These are phyloP conservation scores for Clathrus columnatus DNA, from an alignment of 768 basidiomycete genomes.

Conservation along the genomic window DNA sequence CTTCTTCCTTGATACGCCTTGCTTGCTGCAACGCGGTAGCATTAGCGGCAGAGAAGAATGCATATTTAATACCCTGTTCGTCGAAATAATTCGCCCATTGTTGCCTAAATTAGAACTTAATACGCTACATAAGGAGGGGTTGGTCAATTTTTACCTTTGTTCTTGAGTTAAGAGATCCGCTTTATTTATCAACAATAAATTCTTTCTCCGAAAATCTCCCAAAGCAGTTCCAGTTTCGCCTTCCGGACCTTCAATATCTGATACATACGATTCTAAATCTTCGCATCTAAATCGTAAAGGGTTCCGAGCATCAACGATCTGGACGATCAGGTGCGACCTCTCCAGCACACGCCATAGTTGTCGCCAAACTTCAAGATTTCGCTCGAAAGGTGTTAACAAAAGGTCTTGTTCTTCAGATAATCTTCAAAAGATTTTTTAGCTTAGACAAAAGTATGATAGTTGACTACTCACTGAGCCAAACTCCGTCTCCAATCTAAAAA, in stretches of 20 bases:
- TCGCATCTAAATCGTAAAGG: conserved; percentile 86
- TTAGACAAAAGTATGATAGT: neutral
- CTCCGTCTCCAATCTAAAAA: conserved; percentile 93
- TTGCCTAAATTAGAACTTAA: conserved; percentile 35
- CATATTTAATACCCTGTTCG: conserved; percentile 60
- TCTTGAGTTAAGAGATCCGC: conserved; percentile 80
- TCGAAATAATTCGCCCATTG: conserved; percentile 94
- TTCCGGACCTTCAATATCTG: conserved; percentile 75
- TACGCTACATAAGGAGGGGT: neutral
- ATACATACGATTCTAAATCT: conserved; percentile 80
- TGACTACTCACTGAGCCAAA: conserved; percentile 68
- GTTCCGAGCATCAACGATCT: conserved; percentile 95
- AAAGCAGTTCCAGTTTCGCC: conserved; percentile 71
- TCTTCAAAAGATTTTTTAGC: conserved; percentile 30
- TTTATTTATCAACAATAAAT: conserved; percentile 88
- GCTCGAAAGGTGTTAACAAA: conserved; percentile 92
- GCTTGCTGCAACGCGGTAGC: conserved; percentile 78
- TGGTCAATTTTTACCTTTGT: conserved; percentile 47
- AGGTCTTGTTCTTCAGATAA: conserved; percentile 82
- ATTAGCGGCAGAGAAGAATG: conserved; percentile 90
- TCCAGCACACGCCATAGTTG: conserved; percentile 97
- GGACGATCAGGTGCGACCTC: conserved; percentile 87
- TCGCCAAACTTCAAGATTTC: conserved; percentile 96
- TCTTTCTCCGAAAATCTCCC: conserved; percentile 50
- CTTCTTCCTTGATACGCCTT: conserved; percentile 29